Evolutionary conservation across 176 grass and related monocot genomes (phyloP), one percentile per base, ranked within the genome.

Genomic region (Poa pratensis): DNA sequence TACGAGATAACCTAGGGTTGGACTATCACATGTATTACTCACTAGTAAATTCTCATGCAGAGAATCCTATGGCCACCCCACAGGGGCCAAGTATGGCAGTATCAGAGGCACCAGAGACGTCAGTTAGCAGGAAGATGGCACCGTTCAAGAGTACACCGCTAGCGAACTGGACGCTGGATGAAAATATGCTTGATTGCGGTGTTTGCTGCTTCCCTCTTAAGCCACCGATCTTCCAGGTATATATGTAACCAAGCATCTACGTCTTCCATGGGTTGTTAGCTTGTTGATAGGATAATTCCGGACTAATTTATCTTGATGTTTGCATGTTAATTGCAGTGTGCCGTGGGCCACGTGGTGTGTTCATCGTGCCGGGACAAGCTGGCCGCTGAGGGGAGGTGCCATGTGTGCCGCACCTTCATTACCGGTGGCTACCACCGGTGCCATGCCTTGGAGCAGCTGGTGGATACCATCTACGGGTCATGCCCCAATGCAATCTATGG

Each of bases 321-420:
- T 1, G 1, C 66, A 69, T 69, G 8, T 69, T 69, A 39, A 40
- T 40, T 54, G 20, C 34, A 82, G 82, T 84, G 71, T 72, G 8
- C 18, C 2, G 58, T 76, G 10, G 71, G 71, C 13, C 82, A 84
- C 27, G 71, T 66, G 4, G 14, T 84, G 14, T 84, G 82, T 72
- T 65, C 45, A 9, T 45, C 71, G 20, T 84, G 71, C 72, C 43
- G 59, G 12, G 20, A 84, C 30, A 76, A 51, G 72, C 58, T 84
- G 1, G 14, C 59, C 20, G 19, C 14, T 0, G 28, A 9, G 4
- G 32, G 65, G 16, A 58, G 4, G 16, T 85, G 83, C 32, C 83
- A 85, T 18, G 48, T 77, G 3, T 84, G 82, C 10, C 14, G 73
- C 46, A 9, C 16, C 5, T 1, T 4, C 60, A 18, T 10, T 13